These are phyloP conservation scores for Striga hermonthica DNA, from an alignment of 305 asterid species.

Conservation along the genomic window DNA sequence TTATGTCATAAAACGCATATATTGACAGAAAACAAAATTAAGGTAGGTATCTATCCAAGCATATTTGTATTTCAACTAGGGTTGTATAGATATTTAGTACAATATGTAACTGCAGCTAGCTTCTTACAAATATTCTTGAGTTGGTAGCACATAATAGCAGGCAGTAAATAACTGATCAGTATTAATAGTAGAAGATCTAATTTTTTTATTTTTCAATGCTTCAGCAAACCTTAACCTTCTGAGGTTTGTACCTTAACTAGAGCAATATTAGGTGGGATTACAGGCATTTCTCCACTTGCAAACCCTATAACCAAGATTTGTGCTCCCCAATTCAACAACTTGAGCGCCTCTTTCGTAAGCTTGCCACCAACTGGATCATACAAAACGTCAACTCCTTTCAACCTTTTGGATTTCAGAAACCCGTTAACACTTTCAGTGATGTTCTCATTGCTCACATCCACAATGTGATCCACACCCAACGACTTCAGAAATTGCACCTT, in stretches of 20 bases:
- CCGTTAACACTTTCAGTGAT: conserved; percentile 64
- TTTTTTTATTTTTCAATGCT: not conserved
- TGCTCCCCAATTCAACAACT: conserved; percentile 91
- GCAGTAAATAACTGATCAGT: too few relatives aligned
- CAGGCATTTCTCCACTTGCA: conserved; percentile 93
- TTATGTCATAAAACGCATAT: not conserved
- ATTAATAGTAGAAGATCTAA: not conserved
- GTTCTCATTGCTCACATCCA: conserved; percentile 67
- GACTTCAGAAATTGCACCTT: conserved; percentile 75
- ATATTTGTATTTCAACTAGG: not conserved
- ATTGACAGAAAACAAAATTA: conserved; percentile 8
- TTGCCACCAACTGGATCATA: conserved; percentile 98
- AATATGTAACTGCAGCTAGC: too few relatives aligned
- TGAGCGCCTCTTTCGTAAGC: conserved; percentile 73
- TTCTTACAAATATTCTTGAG: too few relatives aligned
- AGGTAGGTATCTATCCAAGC: conserved; percentile 1
- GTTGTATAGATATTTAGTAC: not conserved
- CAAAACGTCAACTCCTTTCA: conserved; percentile 88
- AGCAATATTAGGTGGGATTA: conserved; percentile 82
- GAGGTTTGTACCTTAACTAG: conserved; percentile 78
- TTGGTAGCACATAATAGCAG: too few relatives aligned
- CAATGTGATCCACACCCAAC: conserved; percentile 83
- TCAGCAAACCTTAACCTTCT: not conserved
- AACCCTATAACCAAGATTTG: conserved; percentile 90
- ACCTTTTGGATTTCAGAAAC: conserved; percentile 63